Conservation (phyloP, 208 protist genomes). For the Trypanosoma rangeli region DNA sequence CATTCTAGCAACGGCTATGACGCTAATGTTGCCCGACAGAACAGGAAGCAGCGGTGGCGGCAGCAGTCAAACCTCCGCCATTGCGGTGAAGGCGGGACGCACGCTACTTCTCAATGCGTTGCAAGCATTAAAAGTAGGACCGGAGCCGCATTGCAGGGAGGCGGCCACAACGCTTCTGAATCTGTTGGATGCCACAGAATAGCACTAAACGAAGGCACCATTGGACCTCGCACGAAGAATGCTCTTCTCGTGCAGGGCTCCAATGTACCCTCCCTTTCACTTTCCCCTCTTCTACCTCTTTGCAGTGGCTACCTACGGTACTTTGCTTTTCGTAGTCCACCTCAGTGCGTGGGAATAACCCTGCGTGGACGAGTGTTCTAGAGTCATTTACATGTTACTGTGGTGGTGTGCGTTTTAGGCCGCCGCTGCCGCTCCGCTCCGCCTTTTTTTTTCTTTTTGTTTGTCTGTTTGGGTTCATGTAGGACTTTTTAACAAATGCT, state of each 20-base stretch:
- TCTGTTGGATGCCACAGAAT: slow-evolving; percentile 7
- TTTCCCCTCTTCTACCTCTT: background rate
- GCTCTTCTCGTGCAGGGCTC: too few species aligned
- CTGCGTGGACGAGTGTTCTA: background rate
- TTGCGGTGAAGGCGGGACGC: slow-evolving; percentile 18
- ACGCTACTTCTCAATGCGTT: slow-evolving; percentile 15
- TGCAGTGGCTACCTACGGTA: background rate
- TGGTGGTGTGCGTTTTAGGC: background rate
- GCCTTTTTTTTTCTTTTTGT: slow-evolving; percentile 13
- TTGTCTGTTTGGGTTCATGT: slow-evolving; percentile 19
- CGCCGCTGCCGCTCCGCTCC: background rate
- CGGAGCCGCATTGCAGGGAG: slow-evolving; percentile 13
- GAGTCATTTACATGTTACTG: slow-evolving; percentile 14
- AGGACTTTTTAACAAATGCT: background rate
- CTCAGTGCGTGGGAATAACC: background rate
- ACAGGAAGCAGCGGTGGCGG: too few species aligned
- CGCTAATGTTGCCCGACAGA: slow-evolving; percentile 12
- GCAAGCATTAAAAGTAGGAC: slow-evolving; percentile 14
- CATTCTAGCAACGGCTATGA: slow-evolving; percentile 28
- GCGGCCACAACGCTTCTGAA: slow-evolving; percentile 20
- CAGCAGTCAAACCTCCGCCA: background rate
- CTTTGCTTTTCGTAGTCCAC: background rate
- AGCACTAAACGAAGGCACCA: background rate
- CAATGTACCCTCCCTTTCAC: background rate
- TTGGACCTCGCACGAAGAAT: background rate